Evolutionary conservation across 208 protist genomes (phyloP).

Genomic region (Trypanosoma platydactyli): DNA sequence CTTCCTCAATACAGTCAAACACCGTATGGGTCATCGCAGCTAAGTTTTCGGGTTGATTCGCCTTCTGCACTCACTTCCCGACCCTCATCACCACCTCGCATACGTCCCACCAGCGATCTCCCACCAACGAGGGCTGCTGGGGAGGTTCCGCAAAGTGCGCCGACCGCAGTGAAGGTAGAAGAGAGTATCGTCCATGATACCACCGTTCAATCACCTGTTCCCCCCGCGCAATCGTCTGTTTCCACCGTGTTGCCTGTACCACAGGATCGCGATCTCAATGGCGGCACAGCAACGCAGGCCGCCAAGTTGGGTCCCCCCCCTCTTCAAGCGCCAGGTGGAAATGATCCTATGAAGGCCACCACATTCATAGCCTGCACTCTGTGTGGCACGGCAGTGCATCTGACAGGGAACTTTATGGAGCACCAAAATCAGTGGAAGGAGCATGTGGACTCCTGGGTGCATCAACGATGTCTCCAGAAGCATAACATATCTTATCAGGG

Average conservation of each 20-base stretch:
- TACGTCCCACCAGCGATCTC: slow-evolving; percentile 29
- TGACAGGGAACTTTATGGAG: slow-evolving; percentile 20
- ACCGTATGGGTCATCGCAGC: not conserved
- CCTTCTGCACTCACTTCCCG: not conserved
- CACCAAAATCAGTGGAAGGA: slow-evolving; percentile 24
- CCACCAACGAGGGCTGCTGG: slow-evolving; percentile 14
- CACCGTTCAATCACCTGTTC: not conserved
- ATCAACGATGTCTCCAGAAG: slow-evolving; percentile 23
- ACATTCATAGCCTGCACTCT: slow-evolving; percentile 18
- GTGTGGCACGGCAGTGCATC: slow-evolving; percentile 21
- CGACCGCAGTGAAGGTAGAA: slow-evolving; percentile 13
- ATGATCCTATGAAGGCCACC: not conserved
- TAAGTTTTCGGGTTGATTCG: slow-evolving; percentile 7
- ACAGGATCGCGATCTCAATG: not conserved
- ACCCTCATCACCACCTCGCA: slow-evolving; percentile 2
- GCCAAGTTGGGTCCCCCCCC: not conserved
- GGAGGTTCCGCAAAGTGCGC: slow-evolving; percentile 2
- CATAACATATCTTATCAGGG: not conserved
- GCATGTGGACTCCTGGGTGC: slow-evolving; percentile 24
- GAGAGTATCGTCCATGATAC: slow-evolving; percentile 12
- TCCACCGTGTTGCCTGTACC: not conserved
- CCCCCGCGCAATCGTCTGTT: not conserved
- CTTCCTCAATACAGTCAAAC: not conserved
- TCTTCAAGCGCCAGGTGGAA: not conserved
- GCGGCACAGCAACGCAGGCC: not conserved